These are phyloP conservation scores for Lachnellula occidentalis DNA, from an alignment of 2,329 filamentous ascomycete species.

Conservation along the genomic window DNA sequence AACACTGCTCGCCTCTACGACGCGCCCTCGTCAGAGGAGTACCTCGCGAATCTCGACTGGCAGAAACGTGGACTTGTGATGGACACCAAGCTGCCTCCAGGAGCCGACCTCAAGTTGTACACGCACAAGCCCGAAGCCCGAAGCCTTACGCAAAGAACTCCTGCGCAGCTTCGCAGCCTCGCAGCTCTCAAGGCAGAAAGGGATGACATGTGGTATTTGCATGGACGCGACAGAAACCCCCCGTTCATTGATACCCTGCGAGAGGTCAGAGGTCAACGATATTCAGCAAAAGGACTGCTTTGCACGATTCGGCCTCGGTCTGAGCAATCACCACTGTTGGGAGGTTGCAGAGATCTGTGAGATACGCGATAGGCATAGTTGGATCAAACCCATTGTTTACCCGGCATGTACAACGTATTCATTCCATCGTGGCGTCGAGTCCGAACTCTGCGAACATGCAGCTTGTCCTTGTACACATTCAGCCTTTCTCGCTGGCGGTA, in stretches of 20 bases:
- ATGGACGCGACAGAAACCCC: conserved; percentile 26
- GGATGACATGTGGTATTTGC: conserved; percentile 27
- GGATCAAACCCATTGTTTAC: conserved; percentile 32
- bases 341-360: conserved; percentile 28
- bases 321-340: conserved; percentile 50
- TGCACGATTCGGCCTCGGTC: conserved; percentile 45
- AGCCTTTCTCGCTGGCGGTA: conserved; percentile 52
- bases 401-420: conserved; percentile 31
- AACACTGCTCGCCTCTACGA: conserved; percentile 65
- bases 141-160: conserved; percentile 43
- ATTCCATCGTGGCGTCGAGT: conserved; percentile 47
- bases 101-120: neutral
- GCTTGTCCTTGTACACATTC: conserved; percentile 55
- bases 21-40: conserved; percentile 58
- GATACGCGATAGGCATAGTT: conserved; percentile 31
- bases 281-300: conserved; percentile 33
- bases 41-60: conserved; percentile 53
- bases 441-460: conserved; percentile 55
- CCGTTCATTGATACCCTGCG: conserved; percentile 28
- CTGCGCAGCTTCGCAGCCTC: conserved; percentile 45
- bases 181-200: conserved; percentile 48
- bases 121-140: conserved; percentile 44
- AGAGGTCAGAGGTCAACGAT: conserved; percentile 27
- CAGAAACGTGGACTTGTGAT: conserved; percentile 55
- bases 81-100: conserved; percentile 46